Evolutionary conservation across 345 rosid genomes (phyloP).

Genomic region (Anastatica hierochuntica): DNA sequence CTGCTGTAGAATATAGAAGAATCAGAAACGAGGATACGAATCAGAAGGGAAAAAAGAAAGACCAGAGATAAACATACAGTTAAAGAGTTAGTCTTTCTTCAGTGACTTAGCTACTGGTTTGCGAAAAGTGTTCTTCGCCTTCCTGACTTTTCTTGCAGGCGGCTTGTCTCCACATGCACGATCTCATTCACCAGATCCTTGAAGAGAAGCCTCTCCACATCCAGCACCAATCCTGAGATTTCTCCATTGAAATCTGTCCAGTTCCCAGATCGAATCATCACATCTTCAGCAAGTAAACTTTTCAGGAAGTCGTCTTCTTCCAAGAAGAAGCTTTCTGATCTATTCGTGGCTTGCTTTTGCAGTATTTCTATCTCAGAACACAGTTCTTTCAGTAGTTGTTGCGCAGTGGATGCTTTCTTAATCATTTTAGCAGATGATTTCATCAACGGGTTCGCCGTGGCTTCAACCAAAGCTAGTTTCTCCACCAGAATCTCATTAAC

Average conservation of each 20-base stretch:
- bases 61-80: too few relatives aligned
- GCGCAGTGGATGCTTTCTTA: constrained; percentile 54
- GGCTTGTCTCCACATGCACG: constrained; percentile 40
- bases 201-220: constrained; percentile 66
- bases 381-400: constrained; percentile 67
- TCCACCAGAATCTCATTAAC: constrained; percentile 72
- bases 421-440: constrained; percentile 37
- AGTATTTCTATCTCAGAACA: constrained; percentile 57
- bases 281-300: constrained; percentile 55
- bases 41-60: too few relatives aligned
- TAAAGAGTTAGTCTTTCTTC: too few relatives aligned
- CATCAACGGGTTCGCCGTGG: constrained; percentile 41
- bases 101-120: too few relatives aligned
- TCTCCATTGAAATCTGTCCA: constrained; percentile 53
- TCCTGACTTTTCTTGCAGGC: constrained; percentile 31
- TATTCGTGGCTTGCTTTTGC: constrained; percentile 32
- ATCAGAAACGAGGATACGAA: too few relatives aligned
- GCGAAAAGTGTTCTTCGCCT: constrained; percentile 51
- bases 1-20: too few relatives aligned
- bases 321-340: constrained; percentile 24
- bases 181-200: constrained; percentile 79
- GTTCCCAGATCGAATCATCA: constrained; percentile 6
- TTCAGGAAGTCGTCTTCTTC: constrained; percentile 52
- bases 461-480: constrained; percentile 40
- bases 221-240: constrained; percentile 51